These are phyloP conservation scores for Lecanicillium sp. DNA, from an alignment of 2,329 filamentous ascomycete species.

Conservation along the genomic window DNA sequence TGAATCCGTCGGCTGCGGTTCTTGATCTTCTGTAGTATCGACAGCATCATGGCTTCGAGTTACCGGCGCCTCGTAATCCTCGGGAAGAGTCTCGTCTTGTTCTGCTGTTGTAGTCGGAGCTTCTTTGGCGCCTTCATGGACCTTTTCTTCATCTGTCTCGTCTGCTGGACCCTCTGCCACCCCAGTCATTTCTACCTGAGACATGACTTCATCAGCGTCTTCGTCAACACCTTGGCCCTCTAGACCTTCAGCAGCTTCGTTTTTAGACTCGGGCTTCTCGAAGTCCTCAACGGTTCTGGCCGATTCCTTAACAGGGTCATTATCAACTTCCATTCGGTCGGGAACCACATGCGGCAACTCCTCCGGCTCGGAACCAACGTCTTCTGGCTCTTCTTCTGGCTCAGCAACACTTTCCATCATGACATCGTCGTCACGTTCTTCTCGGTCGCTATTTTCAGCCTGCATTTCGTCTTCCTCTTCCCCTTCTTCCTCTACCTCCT, in stretches of 20 bases:
- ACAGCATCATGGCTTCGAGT: not conserved
- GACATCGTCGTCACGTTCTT: not conserved
- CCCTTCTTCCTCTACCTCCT: not conserved
- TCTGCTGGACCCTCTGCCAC: slow-evolving; percentile 1
- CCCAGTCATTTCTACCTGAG: not conserved
- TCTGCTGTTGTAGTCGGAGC: not conserved
- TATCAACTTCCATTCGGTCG: slow-evolving; percentile 5
- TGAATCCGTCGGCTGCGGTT: too few relatives aligned
- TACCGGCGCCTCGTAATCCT: slow-evolving; percentile 2
- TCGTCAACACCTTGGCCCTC: slow-evolving; percentile 1
- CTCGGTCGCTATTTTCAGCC: not conserved
- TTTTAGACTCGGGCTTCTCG: not conserved
- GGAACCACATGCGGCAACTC: not conserved
- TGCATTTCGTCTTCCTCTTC: not conserved
- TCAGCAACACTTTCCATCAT: not conserved
- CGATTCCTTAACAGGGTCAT: too few relatives aligned
- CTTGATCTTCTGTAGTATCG: too few relatives aligned
- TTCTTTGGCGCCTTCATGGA: too few relatives aligned
- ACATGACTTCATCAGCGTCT: not conserved
- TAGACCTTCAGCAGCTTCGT: not conserved
- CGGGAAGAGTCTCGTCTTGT: slow-evolving; percentile 1
- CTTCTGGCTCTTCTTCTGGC: not conserved
- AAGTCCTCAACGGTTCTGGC: too few relatives aligned
- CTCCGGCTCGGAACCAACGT: not conserved
- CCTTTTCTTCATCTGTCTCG: slow-evolving; percentile 4